Base-by-base conservation (phyloP, 1,139 yeast genomes). In the Suhomyces wounanorum region DNA sequence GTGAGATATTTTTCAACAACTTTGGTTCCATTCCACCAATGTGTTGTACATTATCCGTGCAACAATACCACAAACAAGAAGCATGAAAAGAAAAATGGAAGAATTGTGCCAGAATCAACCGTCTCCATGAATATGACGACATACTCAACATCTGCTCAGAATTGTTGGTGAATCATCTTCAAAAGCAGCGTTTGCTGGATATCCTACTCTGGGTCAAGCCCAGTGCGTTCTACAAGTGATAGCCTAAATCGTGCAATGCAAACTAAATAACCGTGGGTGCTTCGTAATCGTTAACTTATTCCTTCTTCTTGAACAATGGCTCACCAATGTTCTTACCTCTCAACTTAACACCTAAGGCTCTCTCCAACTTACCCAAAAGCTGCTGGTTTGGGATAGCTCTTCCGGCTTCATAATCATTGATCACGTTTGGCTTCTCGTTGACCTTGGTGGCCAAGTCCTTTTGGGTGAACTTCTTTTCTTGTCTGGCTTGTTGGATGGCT, bases 371-470 rank as follows among this genome's bases (percentile, higher is more conserved):
- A 53, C 87, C 94, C 65, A 94, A 80, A 50, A 94, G 74, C 73
- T 91, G 98, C 77, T 95, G 99, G 77, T 89, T 92, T 53, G 99
- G 99, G 58, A 89, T 84, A 48, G 97, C 99, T 69, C 96, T 84
- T 52, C 97, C 98, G 50, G 96, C 91, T 76, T 94, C 99, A 73
- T 94, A 94, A 67, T 94, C 99, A 73, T 91, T 92, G 65, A 94
- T 85, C 54, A 94, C 89, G 59, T 87, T 90, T 53, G 98, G 97
- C 78, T 94, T 94, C 75, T 94, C 99, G 69, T 91, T 92, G 66
- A 94, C 83, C 70, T 86, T 88, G 55, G 97, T 90, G 62, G 99
- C 99, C 64, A 94, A 81, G 61, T 94, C 99, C 79, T 94, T 94
- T 73, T 94, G 99, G 10, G 97, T 88, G 65, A 91, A 68, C 63